These are phyloP conservation scores for Cyamopsis tetragonoloba DNA, from an alignment of 306 rosid species.

Conservation along the genomic window DNA sequence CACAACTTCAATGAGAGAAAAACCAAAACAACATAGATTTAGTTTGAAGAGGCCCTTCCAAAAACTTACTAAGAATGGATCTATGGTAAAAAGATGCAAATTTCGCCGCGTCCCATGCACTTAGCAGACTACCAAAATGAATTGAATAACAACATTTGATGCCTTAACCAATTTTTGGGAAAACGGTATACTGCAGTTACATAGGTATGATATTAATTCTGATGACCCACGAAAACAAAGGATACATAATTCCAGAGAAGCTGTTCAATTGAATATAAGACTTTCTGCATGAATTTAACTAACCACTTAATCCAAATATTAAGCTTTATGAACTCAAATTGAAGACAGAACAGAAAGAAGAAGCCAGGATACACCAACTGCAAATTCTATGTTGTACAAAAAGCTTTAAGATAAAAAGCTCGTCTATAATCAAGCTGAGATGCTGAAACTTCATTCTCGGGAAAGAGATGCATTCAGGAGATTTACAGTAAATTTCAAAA, in stretches of 20 bases:
- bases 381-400: background rate
- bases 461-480: constrained; percentile 16
- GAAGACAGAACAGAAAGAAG: background rate
- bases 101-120: too few species aligned
- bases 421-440: background rate
- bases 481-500: constrained; percentile 17
- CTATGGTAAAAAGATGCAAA: too few species aligned
- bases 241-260: background rate
- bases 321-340: background rate
- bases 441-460: constrained; percentile 11
- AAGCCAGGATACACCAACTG: background rate
- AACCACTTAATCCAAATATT: background rate
- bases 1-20: too few species aligned
- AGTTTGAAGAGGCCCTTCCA: too few species aligned
- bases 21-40: too few species aligned
- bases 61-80: too few species aligned
- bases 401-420: background rate
- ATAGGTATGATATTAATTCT: background rate
- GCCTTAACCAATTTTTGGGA: too few species aligned
- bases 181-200: too few species aligned
- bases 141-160: too few species aligned
- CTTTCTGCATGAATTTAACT: background rate
- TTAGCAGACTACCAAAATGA: too few species aligned
- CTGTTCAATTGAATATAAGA: background rate
- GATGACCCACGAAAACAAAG: background rate